phyloP scores from a whole-genome alignment of 305 asterid species.

The Solanum hybrid region DNA sequence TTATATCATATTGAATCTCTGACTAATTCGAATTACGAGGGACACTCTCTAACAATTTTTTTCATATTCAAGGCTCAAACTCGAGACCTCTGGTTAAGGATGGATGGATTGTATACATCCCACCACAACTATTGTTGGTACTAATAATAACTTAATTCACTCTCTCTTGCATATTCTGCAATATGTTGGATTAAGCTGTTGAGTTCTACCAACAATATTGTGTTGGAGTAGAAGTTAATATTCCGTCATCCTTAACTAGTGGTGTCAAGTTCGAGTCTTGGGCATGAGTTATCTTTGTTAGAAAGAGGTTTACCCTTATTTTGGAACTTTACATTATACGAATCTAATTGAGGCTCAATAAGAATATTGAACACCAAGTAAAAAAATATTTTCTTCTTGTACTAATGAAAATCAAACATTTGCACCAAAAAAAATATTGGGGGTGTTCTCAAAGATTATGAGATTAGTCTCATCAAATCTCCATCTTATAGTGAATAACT shows the following conservation, averaged over 20 bases:
- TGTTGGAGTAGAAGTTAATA: not conserved
- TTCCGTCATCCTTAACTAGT: not conserved
- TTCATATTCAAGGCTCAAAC: not conserved
- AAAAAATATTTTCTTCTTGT: not conserved
- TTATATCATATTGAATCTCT: not conserved
- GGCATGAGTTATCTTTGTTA: too few relatives aligned
- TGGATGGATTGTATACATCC: not conserved
- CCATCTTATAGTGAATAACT: not conserved
- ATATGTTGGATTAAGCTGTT: not conserved
- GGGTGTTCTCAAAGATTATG: not conserved
- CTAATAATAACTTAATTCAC: not conserved
- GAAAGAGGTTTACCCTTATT: too few relatives aligned
- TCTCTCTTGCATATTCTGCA: not conserved
- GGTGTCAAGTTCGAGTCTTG: not conserved
- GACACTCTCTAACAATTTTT: not conserved
- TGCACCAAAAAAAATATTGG: too few relatives aligned
- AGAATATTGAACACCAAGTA: too few relatives aligned
- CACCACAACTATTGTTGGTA: not conserved
- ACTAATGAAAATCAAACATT: not conserved
- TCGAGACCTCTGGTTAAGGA: not conserved
- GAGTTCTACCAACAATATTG: not conserved
- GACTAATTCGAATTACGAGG: not conserved
- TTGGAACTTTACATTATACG: too few relatives aligned
- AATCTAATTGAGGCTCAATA: too few relatives aligned
- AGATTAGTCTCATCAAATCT: not conserved